Evolutionary conservation across 805 yeast genomes (phyloP).

Genomic region (Wickerhamiella parazyma): DNA sequence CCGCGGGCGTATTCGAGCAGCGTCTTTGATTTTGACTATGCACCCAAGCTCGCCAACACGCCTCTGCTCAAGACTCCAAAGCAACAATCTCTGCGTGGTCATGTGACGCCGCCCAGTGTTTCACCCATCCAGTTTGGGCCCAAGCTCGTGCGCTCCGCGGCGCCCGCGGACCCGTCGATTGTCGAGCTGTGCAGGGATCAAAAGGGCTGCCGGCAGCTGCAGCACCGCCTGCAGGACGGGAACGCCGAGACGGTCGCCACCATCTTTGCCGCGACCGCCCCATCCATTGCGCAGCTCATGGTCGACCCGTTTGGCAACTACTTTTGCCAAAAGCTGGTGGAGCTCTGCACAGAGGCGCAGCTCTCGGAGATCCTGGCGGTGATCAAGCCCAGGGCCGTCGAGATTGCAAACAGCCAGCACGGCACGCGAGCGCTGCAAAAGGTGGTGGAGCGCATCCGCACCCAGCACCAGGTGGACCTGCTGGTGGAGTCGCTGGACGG

Average conservation of each 20-base stretch:
- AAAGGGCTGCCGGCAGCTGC: constrained; percentile 90
- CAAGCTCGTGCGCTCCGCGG: background rate
- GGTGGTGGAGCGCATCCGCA: constrained; percentile 65
- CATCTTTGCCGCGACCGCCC: constrained; percentile 68
- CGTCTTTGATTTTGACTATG: constrained; percentile 7
- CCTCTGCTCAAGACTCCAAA: background rate
- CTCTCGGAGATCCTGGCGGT: constrained; percentile 53
- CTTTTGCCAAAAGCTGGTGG: constrained; percentile 78
- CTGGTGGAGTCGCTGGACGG: constrained; percentile 47
- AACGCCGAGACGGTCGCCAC: constrained; percentile 26
- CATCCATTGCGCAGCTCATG: constrained; percentile 78
- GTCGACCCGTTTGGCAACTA: constrained; percentile 94
- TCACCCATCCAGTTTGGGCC: background rate
- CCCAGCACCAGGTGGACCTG: constrained; percentile 51
- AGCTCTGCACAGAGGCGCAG: constrained; percentile 56
- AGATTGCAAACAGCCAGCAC: constrained; percentile 82
- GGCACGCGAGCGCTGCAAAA: constrained; percentile 95
- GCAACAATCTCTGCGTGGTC: background rate
- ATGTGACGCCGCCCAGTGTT: background rate
- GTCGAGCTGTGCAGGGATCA: constrained; percentile 83
- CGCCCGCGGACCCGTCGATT: constrained; percentile 29
- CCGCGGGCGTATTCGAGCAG: constrained; percentile 7
- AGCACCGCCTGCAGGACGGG: constrained; percentile 58
- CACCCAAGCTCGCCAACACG: background rate
- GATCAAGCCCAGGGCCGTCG: constrained; percentile 59